These are phyloP conservation scores for Mayamaea pseudoterrestris DNA, from an alignment of 108 stramenopile species.

Conservation along the genomic window DNA sequence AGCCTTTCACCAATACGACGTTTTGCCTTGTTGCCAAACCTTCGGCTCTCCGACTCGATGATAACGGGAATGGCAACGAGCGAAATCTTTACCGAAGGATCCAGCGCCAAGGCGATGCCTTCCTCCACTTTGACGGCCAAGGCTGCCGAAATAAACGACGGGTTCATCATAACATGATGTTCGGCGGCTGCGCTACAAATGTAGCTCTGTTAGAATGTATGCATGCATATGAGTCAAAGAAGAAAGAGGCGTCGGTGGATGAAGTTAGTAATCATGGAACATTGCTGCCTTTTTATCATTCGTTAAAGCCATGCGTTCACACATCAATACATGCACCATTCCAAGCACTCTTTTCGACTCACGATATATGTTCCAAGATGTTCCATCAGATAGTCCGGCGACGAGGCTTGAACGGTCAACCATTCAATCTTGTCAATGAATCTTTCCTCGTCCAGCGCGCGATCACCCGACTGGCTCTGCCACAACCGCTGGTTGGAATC, in stretches of 20 bases:
- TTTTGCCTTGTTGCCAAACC: too few species aligned
- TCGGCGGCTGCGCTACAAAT: constrained; percentile 37
- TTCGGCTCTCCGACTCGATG: constrained; percentile 26
- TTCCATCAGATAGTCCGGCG: constrained; percentile 36
- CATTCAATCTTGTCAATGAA: constrained; percentile 33
- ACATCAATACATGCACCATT: too few species aligned
- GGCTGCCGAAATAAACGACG: constrained; percentile 39
- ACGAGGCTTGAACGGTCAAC: constrained; percentile 18
- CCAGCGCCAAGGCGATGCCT: constrained; percentile 45
- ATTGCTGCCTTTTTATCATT: too few species aligned
- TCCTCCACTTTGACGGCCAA: constrained; percentile 54
- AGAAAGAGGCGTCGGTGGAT: too few species aligned
- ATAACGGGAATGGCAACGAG: constrained; percentile 45
- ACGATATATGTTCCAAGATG: constrained; percentile 37
- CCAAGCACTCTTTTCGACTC: too few species aligned
- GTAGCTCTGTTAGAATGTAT: too few species aligned
- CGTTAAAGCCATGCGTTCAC: too few species aligned
- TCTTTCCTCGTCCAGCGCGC: constrained; percentile 24
- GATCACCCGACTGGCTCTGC: constrained; percentile 1
- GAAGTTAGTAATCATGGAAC: too few species aligned
- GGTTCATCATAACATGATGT: constrained; percentile 45
- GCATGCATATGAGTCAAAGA: too few species aligned
- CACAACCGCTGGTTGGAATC: constrained; percentile 26
- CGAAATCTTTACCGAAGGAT: constrained; percentile 30
- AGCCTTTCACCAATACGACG: too few species aligned